Percentiles rank a stretch among this genome's conserved stretches.
phyloP scores from a whole-genome alignment of 371 early-diverging fungal genomes.

The Sanchytrium tribonematis region DNA sequence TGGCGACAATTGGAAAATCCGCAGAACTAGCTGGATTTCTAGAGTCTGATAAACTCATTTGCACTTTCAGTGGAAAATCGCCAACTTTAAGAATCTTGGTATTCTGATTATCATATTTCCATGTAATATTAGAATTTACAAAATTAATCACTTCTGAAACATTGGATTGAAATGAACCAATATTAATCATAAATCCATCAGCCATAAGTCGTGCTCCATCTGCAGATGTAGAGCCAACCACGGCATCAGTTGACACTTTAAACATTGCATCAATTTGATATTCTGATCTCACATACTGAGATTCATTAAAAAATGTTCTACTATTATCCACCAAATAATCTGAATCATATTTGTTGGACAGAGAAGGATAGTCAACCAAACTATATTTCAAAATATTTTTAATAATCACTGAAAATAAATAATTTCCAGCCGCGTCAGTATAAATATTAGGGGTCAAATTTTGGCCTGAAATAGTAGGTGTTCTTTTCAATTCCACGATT shows the following conservation, averaged over 20 bases:
- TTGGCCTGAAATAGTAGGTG: not conserved
- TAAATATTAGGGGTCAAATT: not conserved
- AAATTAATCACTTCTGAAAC: too few species aligned
- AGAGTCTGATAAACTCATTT: not conserved
- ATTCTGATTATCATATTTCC: not conserved
- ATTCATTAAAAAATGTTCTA: too few species aligned
- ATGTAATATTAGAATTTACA: not conserved
- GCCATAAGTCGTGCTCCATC: too few species aligned
- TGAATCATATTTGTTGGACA: too few species aligned
- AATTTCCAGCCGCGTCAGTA: not conserved
- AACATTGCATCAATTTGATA: too few species aligned
- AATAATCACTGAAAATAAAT: not conserved
- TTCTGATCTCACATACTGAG: too few species aligned
- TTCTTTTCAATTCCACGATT: not conserved
- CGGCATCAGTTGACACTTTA: too few species aligned
- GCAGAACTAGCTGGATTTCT: not conserved
- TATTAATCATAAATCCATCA: too few species aligned
- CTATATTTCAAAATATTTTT: not conserved
- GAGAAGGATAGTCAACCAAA: not conserved
- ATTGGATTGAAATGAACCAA: too few species aligned
- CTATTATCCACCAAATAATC: too few species aligned
- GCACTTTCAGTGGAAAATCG: not conserved
- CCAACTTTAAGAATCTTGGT: not conserved
- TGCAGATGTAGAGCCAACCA: too few species aligned
- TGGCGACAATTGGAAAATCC: not conserved